phyloP scores from a whole-genome alignment of 164 flowering plant genomes.

The Chimonanthus salicifolius region DNA sequence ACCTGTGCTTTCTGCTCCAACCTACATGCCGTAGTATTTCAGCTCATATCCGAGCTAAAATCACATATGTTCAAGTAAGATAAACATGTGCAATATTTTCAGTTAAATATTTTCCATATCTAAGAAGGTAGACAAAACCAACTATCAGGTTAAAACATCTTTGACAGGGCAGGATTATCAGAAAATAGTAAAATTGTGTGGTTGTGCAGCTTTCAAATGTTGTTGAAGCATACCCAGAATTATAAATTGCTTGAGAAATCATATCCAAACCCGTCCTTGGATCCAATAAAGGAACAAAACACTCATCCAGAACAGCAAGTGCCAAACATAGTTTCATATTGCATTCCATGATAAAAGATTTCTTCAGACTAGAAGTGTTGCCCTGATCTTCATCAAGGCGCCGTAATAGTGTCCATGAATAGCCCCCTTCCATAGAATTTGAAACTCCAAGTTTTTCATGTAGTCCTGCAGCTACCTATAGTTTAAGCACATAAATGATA shows the following conservation, averaged over 20 bases:
- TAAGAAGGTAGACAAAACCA: too few relatives aligned
- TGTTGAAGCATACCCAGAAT: slow-evolving; percentile 18
- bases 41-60: too few relatives aligned
- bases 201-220: not conserved
- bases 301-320: slow-evolving; percentile 21
- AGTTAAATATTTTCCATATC: too few relatives aligned
- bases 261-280: slow-evolving; percentile 22
- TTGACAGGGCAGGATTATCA: not conserved
- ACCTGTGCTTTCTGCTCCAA: too few relatives aligned
- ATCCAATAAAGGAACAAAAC: slow-evolving; percentile 24
- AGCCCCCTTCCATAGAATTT: slow-evolving; percentile 11
- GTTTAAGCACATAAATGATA: slow-evolving; percentile 4
- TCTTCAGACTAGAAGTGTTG: slow-evolving; percentile 2
- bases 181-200: not conserved
- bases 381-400: slow-evolving; percentile 18
- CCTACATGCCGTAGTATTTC: too few relatives aligned
- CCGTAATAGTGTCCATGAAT: slow-evolving; percentile 19
- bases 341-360: slow-evolving; percentile 15
- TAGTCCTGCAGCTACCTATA: slow-evolving; percentile 18
- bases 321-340: slow-evolving; percentile 22
- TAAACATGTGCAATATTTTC: too few relatives aligned
- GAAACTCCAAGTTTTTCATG: slow-evolving; percentile 16
- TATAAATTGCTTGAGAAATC: slow-evolving; percentile 25
- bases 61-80: too few relatives aligned
- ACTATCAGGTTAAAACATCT: not conserved